Base-by-base conservation (phyloP, 1,284 basidiomycete genomes). In the Apiotrichum gamsii region DNA sequence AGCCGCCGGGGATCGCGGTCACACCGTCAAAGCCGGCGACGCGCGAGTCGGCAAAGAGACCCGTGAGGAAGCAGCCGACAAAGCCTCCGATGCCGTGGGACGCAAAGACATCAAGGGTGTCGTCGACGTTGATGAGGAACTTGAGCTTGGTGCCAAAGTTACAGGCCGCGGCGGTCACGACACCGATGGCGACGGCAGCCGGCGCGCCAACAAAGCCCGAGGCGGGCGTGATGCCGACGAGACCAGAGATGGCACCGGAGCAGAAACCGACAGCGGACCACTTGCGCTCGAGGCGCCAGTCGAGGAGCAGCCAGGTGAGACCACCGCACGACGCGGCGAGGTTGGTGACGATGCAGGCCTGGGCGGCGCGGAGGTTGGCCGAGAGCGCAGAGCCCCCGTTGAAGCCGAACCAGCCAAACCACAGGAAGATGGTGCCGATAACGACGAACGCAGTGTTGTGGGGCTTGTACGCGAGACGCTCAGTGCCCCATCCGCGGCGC, bases 391-490 rank as follows among this genome's bases (percentile, higher is more conserved):
- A 69, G 31, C 87, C 87, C 34, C 90, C 90, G 74, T 93, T 93
- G 77, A 87, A 88, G 18, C 85, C 91, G 64, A 93, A 90, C 93
- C 93, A 96, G n/a, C 91, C 93, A 63, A 95, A 91, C 93, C 91
- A 97, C 49, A 97, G 86, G 73, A 97, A 82, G 13, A 84, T 81
- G 0, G 94, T 97, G 43, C 93, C 93, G 46, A 98, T 77, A 44
- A 96, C 78, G 58, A 97, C 87, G 70, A 93, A 90, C 35, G 83
- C 82, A 3, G 84, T 86, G 70, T 87, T 88, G 70, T 89, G 81
- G 13, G 55, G 55, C 76, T 91, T 88, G 81, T 90, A 87, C 2
- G 88, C 87, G 30, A 91, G 80, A 28, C 86, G 81, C 63, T 90
- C 86, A 3, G 91, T 94, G 23, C 93, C 93, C 67, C 93, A 97